Evolutionary conservation across 2,329 filamentous ascomycete species (phyloP).

Genomic region (Sphaerostilbella broomeana): DNA sequence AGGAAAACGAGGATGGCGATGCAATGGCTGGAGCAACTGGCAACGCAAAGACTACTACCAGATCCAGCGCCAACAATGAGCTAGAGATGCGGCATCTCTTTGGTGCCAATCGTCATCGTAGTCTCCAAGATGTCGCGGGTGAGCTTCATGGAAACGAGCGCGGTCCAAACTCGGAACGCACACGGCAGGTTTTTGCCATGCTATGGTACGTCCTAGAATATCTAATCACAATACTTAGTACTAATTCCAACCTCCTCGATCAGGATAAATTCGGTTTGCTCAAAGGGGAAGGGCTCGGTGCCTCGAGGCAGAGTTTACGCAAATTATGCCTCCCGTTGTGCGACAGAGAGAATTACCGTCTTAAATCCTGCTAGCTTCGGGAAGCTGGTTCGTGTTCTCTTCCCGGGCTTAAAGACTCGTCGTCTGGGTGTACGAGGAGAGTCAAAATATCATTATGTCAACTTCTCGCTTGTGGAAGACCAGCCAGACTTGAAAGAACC

Average conservation of each 20-base stretch:
- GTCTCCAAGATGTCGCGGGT: conserved; percentile 63
- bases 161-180: conserved; percentile 74
- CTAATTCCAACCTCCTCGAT: not conserved
- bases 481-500: conserved; percentile 42
- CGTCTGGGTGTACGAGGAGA: conserved; percentile 89
- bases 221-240: not conserved
- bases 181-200: conserved; percentile 83
- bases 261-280: conserved; percentile 69
- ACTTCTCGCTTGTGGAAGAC: conserved; percentile 56
- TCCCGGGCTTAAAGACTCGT: conserved; percentile 88
- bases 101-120: conserved; percentile 59
- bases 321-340: conserved; percentile 88
- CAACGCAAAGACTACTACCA: conserved; percentile 51
- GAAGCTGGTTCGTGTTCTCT: conserved; percentile 92
- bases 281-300: conserved; percentile 74
- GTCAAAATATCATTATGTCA: conserved; percentile 95
- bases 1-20: conserved; percentile 52
- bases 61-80: conserved; percentile 72
- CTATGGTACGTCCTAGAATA: conserved; percentile 58
- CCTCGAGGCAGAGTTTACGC: conserved; percentile 90
- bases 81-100: conserved; percentile 73
- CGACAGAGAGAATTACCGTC: conserved; percentile 87
- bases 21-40: conserved; percentile 39
- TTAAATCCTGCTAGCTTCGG: conserved; percentile 96
- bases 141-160: conserved; percentile 74